Percentiles rank a stretch among this genome's conserved stretches.
Evolutionary conservation across 2,329 filamentous ascomycete genomes (phyloP).

Genomic region (Ceratocystis lukuohia): DNA sequence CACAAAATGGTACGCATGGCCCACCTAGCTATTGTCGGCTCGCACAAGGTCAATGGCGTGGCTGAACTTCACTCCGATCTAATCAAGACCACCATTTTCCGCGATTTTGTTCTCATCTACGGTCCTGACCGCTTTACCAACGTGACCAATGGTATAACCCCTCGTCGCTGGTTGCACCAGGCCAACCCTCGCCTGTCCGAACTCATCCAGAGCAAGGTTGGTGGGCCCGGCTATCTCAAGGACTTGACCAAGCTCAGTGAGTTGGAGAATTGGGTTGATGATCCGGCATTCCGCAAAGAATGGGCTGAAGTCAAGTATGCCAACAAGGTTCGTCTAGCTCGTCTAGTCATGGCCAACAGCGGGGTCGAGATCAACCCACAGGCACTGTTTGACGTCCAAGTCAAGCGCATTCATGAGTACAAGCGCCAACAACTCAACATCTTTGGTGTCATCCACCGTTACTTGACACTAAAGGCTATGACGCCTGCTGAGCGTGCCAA

Average conservation of each 20-base stretch:
- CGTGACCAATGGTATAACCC: conserved; percentile 95
- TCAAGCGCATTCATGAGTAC: conserved; percentile 98
- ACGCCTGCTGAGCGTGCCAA: conserved; percentile 74
- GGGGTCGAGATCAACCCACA: conserved; percentile 74
- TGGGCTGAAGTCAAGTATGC: conserved; percentile 95
- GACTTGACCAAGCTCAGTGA: conserved; percentile 78
- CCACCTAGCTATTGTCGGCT: conserved; percentile 84
- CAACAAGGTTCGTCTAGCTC: conserved; percentile 86
- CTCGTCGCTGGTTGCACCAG: conserved; percentile 90
- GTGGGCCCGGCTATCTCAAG: conserved; percentile 72
- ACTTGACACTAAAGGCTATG: conserved; percentile 79
- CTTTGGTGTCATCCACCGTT: conserved; percentile 92
- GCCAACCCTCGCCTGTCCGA: conserved; percentile 87
- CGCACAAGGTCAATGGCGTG: conserved; percentile 98
- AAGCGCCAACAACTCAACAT: conserved; percentile 99
- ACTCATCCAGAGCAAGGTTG: conserved; percentile 80
- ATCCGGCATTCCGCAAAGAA: conserved; percentile 81
- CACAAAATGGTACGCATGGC: conserved; percentile 99
- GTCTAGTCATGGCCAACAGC: conserved; percentile 74
- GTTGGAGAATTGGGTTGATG: conserved; percentile 69
- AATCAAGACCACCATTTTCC: conserved; percentile 99
- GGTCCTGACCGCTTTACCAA: conserved; percentile 97
- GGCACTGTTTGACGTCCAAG: conserved; percentile 88
- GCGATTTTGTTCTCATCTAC: conserved; percentile 91
- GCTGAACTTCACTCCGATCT: conserved; percentile 95